These are phyloP conservation scores for Ceratobasidium sp. DNA, from an alignment of 1,284 basidiomycete species.

Conservation along the genomic window DNA sequence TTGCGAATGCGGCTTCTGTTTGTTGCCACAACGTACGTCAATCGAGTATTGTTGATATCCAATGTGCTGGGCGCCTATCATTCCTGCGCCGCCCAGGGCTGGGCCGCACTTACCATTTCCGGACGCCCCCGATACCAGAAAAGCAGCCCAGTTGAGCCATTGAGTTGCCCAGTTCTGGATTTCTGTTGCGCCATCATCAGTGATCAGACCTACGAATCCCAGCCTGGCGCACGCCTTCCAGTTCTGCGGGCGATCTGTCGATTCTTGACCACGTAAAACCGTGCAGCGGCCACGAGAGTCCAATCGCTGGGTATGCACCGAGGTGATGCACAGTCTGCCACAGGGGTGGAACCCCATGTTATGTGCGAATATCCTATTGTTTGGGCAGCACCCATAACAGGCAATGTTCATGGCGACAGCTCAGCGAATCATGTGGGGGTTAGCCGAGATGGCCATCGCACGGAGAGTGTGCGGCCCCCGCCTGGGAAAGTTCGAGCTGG, in stretches of 20 bases:
- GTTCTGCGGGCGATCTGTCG: slow-evolving; percentile 43
- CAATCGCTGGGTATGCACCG: neutral
- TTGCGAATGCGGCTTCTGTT: slow-evolving; percentile 31
- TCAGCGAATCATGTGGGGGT: slow-evolving; percentile 21
- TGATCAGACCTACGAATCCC: slow-evolving; percentile 37
- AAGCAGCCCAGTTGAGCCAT: slow-evolving; percentile 43
- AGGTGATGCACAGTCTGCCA: slow-evolving; percentile 15
- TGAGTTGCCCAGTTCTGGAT: slow-evolving; percentile 34
- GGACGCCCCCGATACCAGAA: slow-evolving; percentile 35
- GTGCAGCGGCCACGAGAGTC: slow-evolving; percentile 30
- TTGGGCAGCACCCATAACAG: slow-evolving; percentile 14
- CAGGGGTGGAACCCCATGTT: slow-evolving; percentile 25
- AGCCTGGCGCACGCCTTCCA: slow-evolving; percentile 42
- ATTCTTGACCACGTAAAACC: slow-evolving; percentile 39
- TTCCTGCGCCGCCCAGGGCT: slow-evolving; percentile 1
- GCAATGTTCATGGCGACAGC: slow-evolving; percentile 8
- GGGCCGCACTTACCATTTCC: slow-evolving; percentile 30
- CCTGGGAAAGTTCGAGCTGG: slow-evolving; percentile 16
- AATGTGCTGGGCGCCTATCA: slow-evolving; percentile 38
- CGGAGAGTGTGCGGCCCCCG: slow-evolving; percentile 12
- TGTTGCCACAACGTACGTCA: slow-evolving; percentile 40
- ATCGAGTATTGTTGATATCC: slow-evolving; percentile 39
- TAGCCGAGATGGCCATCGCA: slow-evolving; percentile 38
- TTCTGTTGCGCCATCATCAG: slow-evolving; percentile 43
- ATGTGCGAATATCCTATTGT: slow-evolving; percentile 32